Base-by-base conservation (phyloP, 345 rosid species). In the Salix caprea region DNA sequence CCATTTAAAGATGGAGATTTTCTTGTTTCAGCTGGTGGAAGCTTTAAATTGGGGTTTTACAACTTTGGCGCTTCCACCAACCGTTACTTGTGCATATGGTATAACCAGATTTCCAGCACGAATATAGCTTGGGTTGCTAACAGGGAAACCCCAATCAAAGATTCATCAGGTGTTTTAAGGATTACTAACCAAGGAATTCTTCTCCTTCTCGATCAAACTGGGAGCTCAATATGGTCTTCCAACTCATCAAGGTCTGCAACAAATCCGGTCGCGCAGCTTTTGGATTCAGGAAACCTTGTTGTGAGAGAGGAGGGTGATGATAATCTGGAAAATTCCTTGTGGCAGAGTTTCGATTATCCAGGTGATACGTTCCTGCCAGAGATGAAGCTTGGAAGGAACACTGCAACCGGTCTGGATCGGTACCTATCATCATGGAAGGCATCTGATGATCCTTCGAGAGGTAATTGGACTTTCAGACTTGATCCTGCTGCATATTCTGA, bases 341-440 rank as follows among this genome's bases (percentile, higher is more conserved):
- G 75, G 75, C 66, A 72, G 62, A 58, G 62, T 58, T 58, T 58
- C 23, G 62, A 58, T 13, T 58, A 58, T 58, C 62, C 62, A 8
- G 61, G 75, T 8, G 75, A 77, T 36, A 65, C 80, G 10, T 46
- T 70, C 50, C 64, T 77, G 36, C 70, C 80, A 36, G 75, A 66
- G 34, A 77, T 77, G 80, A 77, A 77, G 40, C 62, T 77, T 14
- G 80, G 80, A 21, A 62, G 75, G 67, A 71, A 77, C 66, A 15
- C 26, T 1, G 30, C 7, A 11, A 77, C 80, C 2, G 54, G 80
- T 42, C 65, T 44, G 58, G 70, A 77, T 32, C 42, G 70, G 75
- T 14, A 18, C 28, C 11, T 77, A 64, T 39, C 64, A 14, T 77
- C 75, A 12, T 77, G 71, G 80, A 77, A 60, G 52, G 14, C 40